These are phyloP conservation scores for Paecilomyces variotii DNA, from an alignment of 2,329 filamentous ascomycete genomes.

Conservation along the genomic window DNA sequence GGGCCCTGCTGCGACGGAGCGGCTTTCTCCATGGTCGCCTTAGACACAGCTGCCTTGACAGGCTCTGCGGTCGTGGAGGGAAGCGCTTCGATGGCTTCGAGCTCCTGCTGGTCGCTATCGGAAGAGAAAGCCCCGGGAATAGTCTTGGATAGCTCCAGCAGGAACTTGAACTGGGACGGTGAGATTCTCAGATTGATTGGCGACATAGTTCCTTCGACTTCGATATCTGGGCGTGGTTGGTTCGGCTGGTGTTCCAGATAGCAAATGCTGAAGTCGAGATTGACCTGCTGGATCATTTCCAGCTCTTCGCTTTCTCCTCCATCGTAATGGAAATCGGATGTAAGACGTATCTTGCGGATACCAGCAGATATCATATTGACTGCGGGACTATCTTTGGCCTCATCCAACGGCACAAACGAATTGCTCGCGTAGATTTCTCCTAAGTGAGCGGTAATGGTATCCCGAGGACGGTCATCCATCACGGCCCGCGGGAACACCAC, in stretches of 20 bases:
- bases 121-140: conserved; percentile 81
- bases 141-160: conserved; percentile 78
- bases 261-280: conserved; percentile 84
- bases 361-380: conserved; percentile 87
- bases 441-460: conserved; percentile 83
- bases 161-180: conserved; percentile 81
- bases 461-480: conserved; percentile 60
- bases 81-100: conserved; percentile 67
- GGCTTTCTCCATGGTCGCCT: conserved; percentile 42
- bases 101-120: conserved; percentile 61
- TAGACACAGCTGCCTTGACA: conserved; percentile 42
- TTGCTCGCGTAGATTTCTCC: conserved; percentile 98
- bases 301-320: conserved; percentile 70
- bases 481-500: conserved; percentile 84
- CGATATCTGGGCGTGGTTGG: conserved; percentile 75
- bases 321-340: conserved; percentile 78
- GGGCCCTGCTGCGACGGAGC: conserved; percentile 52
- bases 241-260: conserved; percentile 79
- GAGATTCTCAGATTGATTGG: conserved; percentile 86
- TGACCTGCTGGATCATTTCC: conserved; percentile 94
- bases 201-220: conserved; percentile 86
- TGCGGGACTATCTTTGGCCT: conserved; percentile 61
- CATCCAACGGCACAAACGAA: conserved; percentile 76
- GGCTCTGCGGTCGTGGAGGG: conserved; percentile 47
- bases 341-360: conserved; percentile 84